Conservation (phyloP, 768 basidiomycete genomes). For the Tylopilus cervinicoccineus region DNA sequence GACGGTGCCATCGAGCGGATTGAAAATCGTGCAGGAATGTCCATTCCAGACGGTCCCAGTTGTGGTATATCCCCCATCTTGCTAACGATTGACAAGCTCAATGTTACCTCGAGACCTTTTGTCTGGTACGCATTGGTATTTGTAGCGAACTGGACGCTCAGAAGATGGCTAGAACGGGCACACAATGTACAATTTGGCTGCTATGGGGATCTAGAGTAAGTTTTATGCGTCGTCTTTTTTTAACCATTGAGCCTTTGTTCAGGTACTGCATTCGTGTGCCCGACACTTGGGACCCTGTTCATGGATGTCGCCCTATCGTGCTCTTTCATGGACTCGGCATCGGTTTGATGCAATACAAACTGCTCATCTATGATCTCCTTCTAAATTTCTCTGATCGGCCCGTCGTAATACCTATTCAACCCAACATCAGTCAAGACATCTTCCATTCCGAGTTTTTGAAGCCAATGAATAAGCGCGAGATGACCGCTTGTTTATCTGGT, state of each 20-base stretch:
- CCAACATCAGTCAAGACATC: conserved; percentile 82
- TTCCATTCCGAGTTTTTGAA: conserved; percentile 71
- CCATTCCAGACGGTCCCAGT: conserved; percentile 58
- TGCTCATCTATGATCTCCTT: conserved; percentile 57
- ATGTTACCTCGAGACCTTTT: conserved; percentile 65
- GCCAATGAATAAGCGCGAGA: conserved; percentile 64
- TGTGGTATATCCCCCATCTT: conserved; percentile 51
- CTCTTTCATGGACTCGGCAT: conserved; percentile 90
- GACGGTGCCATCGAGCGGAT: conserved; percentile 58
- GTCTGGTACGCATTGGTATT: conserved; percentile 55
- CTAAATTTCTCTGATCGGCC: conserved; percentile 60
- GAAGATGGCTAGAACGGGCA: conserved; percentile 38
- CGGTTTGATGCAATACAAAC: conserved; percentile 68
- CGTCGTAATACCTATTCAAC: conserved; percentile 73
- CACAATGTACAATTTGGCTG: conserved; percentile 43
- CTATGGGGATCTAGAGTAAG: conserved; percentile 70
- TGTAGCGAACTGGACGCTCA: conserved; percentile 45
- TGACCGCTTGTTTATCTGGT: conserved; percentile 50
- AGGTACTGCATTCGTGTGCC: conserved; percentile 80
- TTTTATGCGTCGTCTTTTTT: conserved; percentile 1
- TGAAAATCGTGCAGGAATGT: conserved; percentile 67
- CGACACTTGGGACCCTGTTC: conserved; percentile 52
- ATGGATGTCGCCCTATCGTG: conserved; percentile 65
- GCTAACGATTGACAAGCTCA: conserved; percentile 75
- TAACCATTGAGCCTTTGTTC: background rate